These are phyloP conservation scores for Trametes punicea DNA, from an alignment of 768 basidiomycete species.

Conservation along the genomic window DNA sequence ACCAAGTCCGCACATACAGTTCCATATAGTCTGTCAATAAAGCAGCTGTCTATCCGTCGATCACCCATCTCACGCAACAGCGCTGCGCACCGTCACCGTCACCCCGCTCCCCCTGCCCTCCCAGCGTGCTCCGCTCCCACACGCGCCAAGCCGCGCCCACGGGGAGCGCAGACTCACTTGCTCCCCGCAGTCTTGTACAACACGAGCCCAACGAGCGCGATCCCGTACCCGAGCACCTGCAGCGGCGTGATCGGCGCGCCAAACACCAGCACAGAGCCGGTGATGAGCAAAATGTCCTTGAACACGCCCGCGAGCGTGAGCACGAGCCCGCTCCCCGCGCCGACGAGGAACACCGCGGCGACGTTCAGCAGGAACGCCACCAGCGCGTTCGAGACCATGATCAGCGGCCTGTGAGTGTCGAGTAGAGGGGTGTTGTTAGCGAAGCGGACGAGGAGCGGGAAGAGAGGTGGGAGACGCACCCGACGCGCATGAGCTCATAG, in stretches of 20 bases:
- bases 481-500: conserved; percentile 52
- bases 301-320: conserved; percentile 87
- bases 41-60: no score
- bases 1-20: no score
- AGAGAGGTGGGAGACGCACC: conserved; percentile 22
- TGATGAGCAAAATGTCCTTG: conserved; percentile 92
- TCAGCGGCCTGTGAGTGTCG: conserved; percentile 50
- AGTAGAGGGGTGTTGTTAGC: no score
- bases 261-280: conserved; percentile 85
- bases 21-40: no score
- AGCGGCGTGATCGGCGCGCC: conserved; percentile 74
- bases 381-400: conserved; percentile 79
- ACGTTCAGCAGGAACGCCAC: conserved; percentile 90
- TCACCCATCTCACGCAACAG: no score
- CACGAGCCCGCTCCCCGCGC: conserved; percentile 82
- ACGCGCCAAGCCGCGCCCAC: no score
- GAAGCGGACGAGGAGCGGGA: neutral
- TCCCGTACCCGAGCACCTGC: conserved; percentile 87
- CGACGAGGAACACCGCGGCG: conserved; percentile 91
- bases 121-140: no score
- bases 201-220: conserved; percentile 82
- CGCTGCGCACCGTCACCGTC: no score
- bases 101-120: no score
- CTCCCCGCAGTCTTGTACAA: conserved; percentile 77
- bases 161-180: conserved; percentile 38